Evolutionary conservation across 257 asterid genomes (phyloP), one percentile per base, ranked within the genome.

Genomic region (Eustoma russellianum): DNA sequence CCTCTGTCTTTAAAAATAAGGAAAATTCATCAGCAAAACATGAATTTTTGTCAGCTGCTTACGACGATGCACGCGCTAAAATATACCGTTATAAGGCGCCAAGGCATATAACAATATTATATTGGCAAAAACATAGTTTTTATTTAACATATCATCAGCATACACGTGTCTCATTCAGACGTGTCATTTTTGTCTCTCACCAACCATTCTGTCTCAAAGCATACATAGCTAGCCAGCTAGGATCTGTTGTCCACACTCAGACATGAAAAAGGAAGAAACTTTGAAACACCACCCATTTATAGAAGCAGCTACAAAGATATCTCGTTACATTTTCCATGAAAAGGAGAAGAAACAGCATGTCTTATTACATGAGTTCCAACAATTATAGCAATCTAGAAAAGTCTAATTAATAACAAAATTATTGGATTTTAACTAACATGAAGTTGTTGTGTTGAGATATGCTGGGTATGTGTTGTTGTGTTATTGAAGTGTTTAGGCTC

Each of bases 401-500:
- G 47, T 70, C 70, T 48, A 72, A 64, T 71, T 50, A 64, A 64
- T 60, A 52, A 52, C 46, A 60, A 50, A 44, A 41, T 18, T 53
- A 41, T 74, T 67, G 57, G 64, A 55, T 38, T 68, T 75, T 54
- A 62, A 63, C 48, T 52, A n/a, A n/a, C n/a, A n/a, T n/a, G n/a
- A n/a, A n/a, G n/a, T n/a, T n/a, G n/a, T n/a, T n/a, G n/a, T n/a
- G n/a, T n/a, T n/a, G n/a, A n/a, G n/a, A n/a, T n/a, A n/a, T n/a
- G n/a, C n/a, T n/a, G n/a, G n/a, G n/a, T n/a, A n/a, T n/a, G n/a
- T n/a, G n/a, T n/a, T n/a, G n/a, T n/a, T n/a, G n/a, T n/a, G n/a
- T n/a, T n/a, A n/a, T n/a, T n/a, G 55, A 55, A 47, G 11, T 54
- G 57, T 63, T 74, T 77, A 77, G 88, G 88, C 82, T 82, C 70